Percentiles rank a stretch among this genome's conserved stretches.
These are phyloP conservation scores for Aquilaria sinensis DNA, from an alignment of 345 rosid genomes.

Conservation along the genomic window DNA sequence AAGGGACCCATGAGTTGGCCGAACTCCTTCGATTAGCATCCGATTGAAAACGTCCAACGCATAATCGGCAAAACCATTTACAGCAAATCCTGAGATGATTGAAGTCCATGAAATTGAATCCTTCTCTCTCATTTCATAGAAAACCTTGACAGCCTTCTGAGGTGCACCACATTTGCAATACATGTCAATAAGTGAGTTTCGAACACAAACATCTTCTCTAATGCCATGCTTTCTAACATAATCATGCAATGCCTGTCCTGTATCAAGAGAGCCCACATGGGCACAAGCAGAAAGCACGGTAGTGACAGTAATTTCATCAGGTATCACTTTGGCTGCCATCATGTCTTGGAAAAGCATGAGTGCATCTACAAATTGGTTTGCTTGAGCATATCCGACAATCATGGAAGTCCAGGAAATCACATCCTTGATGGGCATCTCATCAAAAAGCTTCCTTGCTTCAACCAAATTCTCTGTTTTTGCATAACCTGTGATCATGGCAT, in stretches of 20 bases:
- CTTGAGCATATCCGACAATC: slow-evolving; percentile 52
- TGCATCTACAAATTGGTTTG: slow-evolving; percentile 32
- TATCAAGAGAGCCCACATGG: slow-evolving; percentile 41
- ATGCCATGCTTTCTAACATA: slow-evolving; percentile 26
- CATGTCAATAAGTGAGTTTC: slow-evolving; percentile 55
- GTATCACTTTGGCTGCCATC: slow-evolving; percentile 42
- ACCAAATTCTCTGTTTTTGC: slow-evolving; percentile 28
- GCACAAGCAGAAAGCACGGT: slow-evolving; percentile 59
- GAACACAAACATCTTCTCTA: slow-evolving; percentile 31
- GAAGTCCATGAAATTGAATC: slow-evolving; percentile 57
- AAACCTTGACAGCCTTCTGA: slow-evolving; percentile 37
- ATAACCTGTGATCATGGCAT: slow-evolving; percentile 42
- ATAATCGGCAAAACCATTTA: slow-evolving; percentile 46
- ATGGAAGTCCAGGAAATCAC: slow-evolving; percentile 68
- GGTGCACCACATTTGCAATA: slow-evolving; percentile 52
- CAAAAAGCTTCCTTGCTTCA: slow-evolving; percentile 44
- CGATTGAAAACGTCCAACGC: slow-evolving; percentile 36
- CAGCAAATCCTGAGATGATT: slow-evolving; percentile 56
- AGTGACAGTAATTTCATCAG: slow-evolving; percentile 54
- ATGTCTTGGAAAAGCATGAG: slow-evolving; percentile 49
- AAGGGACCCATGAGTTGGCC: slow-evolving; percentile 44
- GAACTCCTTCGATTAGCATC: slow-evolving; percentile 34
- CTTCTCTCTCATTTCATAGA: slow-evolving; percentile 39
- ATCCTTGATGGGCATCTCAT: slow-evolving; percentile 47
- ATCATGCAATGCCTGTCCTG: slow-evolving; percentile 38